Evolutionary conservation across 2,329 filamentous ascomycete genomes (phyloP), one percentile per base, ranked within the genome.

Genomic region (Elsinoe australis): DNA sequence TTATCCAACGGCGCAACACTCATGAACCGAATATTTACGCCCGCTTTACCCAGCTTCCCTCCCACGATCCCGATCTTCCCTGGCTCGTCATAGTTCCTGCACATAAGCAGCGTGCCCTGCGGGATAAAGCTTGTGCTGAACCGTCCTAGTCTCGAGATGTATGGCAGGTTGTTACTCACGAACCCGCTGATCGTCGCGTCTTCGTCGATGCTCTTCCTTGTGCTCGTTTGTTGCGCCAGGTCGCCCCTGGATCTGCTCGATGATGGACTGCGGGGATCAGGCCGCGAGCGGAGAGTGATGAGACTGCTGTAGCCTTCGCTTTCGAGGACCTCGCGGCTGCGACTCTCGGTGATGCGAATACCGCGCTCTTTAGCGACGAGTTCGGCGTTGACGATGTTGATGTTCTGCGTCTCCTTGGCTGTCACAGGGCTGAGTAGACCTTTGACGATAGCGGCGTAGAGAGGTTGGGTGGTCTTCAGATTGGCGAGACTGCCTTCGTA

Each of bases 41-140:
- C 79, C 29, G 83, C 76, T 29, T 72, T 73, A 0, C 85, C 86
- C 19, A 90, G 67, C 45, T 80, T 73, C 50, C 74, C 80, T 1
- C 86, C 86, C 2, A 92, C 85, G 29, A 80, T 79, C 2, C 86
- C 86, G 61, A 92, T 90, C 71, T 88, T 89, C 8, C 86, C 86
- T 0, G 84, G 84, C 54, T 81, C 75, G 59, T 92, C 85, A 58
- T 85, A 88, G 67, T 90, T 90, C 59, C 87, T 78, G 57, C 87
- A 76, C 51, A 90, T 82, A n/a, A 89, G 70, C 51, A 90, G 63
- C 0, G 79, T 86, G 0, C 85, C 85, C 51, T 83, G 76, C 0
- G 85, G 85, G 8, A 78, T 72, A 55, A 92, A 90, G 3, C 78
- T 79, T 0, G 83, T 83, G 31, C 75, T 78, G 67, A 90, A 92